Percentiles rank a stretch among this genome's conserved stretches.
Conservation (phyloP, 257 asterid species). For the Primulina eburnea region DNA sequence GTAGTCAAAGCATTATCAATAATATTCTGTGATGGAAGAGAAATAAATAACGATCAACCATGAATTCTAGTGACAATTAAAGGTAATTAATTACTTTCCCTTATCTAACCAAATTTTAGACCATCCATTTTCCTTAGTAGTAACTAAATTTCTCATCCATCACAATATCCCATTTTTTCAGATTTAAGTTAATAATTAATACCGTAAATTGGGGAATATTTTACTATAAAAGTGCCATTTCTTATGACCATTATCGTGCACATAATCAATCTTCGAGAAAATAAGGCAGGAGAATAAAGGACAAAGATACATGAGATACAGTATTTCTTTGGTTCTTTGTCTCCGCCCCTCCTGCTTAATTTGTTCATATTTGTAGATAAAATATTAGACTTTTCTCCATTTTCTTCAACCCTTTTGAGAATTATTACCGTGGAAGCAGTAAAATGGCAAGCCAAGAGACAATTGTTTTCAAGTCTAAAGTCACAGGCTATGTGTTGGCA, state of each 20-base stretch:
- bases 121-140: not conserved
- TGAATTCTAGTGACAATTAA: too few species aligned
- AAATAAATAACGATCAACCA: not conserved
- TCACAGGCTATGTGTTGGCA: constrained; percentile 36
- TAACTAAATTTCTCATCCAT: not conserved
- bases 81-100: not conserved
- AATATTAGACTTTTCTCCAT: too few species aligned
- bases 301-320: not conserved
- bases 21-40: not conserved
- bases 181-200: too few species aligned
- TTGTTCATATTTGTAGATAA: not conserved
- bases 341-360: not conserved
- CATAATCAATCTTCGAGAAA: not conserved
- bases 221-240: not conserved
- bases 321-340: not conserved
- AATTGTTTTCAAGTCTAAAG: constrained; percentile 20
- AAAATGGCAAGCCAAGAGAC: constrained; percentile 16
- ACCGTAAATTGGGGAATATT: not conserved
- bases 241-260: not conserved
- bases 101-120: not conserved
- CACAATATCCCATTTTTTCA: not conserved
- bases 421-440: not conserved
- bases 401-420: not conserved
- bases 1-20: not conserved
- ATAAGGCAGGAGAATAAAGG: not conserved